Percentiles rank a stretch among this genome's conserved stretches.
Conservation (phyloP, 2,329 filamentous ascomycete species). For the Clonostachys chloroleuca region DNA sequence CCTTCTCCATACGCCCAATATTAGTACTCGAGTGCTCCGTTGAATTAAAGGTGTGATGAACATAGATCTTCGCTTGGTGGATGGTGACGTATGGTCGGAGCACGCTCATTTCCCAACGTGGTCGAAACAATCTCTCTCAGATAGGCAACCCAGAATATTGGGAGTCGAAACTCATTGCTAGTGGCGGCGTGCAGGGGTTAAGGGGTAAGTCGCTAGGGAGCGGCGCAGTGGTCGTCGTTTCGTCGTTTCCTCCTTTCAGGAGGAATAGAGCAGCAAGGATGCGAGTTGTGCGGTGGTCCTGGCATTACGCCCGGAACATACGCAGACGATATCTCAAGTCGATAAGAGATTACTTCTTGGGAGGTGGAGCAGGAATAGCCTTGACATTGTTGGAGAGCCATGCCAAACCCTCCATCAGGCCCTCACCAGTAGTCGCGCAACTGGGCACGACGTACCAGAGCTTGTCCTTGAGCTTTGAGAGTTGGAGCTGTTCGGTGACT, state of each 20-base stretch:
- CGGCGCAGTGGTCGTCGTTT: background rate
- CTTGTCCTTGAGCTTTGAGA: conserved; percentile 75
- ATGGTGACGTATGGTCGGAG: no score
- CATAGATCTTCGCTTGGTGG: background rate
- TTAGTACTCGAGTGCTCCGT: no score
- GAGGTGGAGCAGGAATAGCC: conserved; percentile 43
- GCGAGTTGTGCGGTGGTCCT: no score
- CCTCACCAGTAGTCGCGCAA: conserved; percentile 77
- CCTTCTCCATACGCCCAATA: background rate
- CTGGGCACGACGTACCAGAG: conserved; percentile 83
- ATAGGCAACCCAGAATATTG: no score
- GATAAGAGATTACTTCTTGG: conserved; percentile 46
- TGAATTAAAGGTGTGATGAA: background rate
- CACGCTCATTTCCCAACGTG: no score
- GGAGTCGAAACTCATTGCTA: background rate
- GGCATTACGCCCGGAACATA: no score
- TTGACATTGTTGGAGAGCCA: conserved; percentile 87
- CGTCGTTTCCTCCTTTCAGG: no score
- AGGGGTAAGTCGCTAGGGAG: background rate
- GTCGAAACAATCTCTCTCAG: no score
- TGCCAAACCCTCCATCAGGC: conserved; percentile 74
- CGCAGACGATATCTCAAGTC: background rate
- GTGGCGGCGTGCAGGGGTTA: background rate
- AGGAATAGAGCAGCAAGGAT: no score
- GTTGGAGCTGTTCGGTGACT: conserved; percentile 72